These are phyloP conservation scores for Marsdenia floribunda DNA, from an alignment of 257 asterid genomes.

Conservation along the genomic window DNA sequence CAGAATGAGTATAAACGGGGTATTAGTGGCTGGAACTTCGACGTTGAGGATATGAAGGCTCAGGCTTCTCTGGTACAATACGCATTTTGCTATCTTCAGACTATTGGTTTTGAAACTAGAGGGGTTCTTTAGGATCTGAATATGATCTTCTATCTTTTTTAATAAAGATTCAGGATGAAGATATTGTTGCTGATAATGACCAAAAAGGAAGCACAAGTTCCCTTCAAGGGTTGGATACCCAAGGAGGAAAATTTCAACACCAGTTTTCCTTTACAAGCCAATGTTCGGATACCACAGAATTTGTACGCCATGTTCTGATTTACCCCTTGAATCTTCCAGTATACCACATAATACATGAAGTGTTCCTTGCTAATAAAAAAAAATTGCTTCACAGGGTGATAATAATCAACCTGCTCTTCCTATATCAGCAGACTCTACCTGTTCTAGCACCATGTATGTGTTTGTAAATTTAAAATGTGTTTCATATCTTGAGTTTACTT, in stretches of 20 bases:
- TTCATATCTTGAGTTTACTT: not conserved
- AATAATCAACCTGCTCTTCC: conserved; percentile 41
- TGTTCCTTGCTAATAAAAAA: conserved; percentile 24
- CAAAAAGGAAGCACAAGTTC: conserved; percentile 39
- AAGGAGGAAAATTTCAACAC: conserved; percentile 40
- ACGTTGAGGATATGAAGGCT: conserved; percentile 62
- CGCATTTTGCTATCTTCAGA: conserved; percentile 10
- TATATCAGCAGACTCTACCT: conserved; percentile 36
- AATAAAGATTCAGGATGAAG: conserved; percentile 78
- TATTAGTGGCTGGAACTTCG: conserved; percentile 65
- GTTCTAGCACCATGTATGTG: conserved; percentile 46
- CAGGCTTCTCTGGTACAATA: conserved; percentile 56
- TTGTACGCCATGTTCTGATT: conserved; percentile 38
- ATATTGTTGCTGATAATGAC: conserved; percentile 51
- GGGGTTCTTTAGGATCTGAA: not conserved
- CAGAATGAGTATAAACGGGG: conserved; percentile 72
- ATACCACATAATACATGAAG: not conserved
- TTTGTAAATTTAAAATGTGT: conserved; percentile 17
- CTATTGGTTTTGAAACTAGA: not conserved
- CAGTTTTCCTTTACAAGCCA: conserved; percentile 67
- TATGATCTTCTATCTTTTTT: conserved; percentile 5
- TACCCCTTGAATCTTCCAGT: not conserved
- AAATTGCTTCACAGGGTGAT: conserved; percentile 60
- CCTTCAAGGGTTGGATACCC: conserved; percentile 25
- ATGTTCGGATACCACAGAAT: conserved; percentile 60